Base-by-base conservation (phyloP, 2,329 filamentous ascomycete genomes). In the Cladophialophora psammophila region DNA sequence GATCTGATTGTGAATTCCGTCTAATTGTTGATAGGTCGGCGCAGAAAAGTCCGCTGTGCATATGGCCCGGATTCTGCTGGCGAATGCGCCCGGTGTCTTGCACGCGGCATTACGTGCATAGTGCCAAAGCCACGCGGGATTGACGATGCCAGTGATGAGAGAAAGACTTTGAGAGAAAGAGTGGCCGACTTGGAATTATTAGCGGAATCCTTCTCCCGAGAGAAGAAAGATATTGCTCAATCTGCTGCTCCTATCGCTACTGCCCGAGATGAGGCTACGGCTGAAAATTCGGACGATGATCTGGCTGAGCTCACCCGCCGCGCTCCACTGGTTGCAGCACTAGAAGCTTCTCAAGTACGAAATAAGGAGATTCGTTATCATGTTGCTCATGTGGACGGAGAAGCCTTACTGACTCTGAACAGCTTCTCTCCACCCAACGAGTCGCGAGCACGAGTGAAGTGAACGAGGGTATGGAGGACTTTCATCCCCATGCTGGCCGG, bases 1-100 rank as follows among this genome's bases (percentile, higher is more conserved):
- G 12, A 38, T 52, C 5, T 18, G 12, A 15, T 2, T 12, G 9
- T 36, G 42, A n/a, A 35, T 12, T 35, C 15, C 20, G 12, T 32
- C 63, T 56, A 13, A 65, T 31, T 20, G 15, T 12, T 18, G 5
- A 9, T 26, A 60, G 57, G 50, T 31, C 35, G 58, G n/a, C 57
- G 63, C 13, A 58, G 62, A 32, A 65, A 65, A 40, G 13, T 65
- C 18, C 63, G 63, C 18, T 65, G 63, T 26, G 38, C 36, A 20
- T 65, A 65, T 34, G 31, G 36, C 20, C 6, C 63, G 4, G 40
- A 65, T 9, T 55, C 57, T 12, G 26, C 48, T 20, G 48, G 9
- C n/a, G 50, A 48, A 38, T 65, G 63, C 52, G 38, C 59, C 10
- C 40, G 63, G 38, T 65, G 63, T 50, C 57, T 61, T 32, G n/a